Evolutionary conservation across 352 stramenopile species (phyloP), one percentile per base, ranked within the genome.

Genomic region (Globisporangium recalcitrans): DNA sequence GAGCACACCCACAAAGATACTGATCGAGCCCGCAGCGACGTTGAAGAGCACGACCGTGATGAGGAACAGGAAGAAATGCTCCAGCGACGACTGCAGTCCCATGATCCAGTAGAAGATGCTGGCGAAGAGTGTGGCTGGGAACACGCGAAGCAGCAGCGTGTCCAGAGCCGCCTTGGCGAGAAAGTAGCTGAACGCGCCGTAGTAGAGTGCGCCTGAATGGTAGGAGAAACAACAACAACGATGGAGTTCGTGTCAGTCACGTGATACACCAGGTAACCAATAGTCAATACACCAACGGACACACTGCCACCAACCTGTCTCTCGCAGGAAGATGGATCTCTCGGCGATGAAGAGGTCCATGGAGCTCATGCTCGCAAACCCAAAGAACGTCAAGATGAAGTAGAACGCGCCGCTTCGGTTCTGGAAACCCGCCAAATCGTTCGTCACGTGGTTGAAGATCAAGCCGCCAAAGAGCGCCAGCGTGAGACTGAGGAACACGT

Each of bases 81-180:
- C 60, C 8, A 79, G 60, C 26, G 71, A 75, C 4, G 79, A 60
- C 67, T 93, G 80, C 4, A 95, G 72, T 0, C 82, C 84, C 82
- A 95, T 95, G 64, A 95, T 77, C 74, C 82, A 90, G 72, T 95
- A 95, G 53, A 93, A 93, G 59, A 95, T 90, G 26, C 76, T 78
- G n/a, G 80, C 73, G 70, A 93, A 95, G 42, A 91, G 60, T 21
- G 82, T 77, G 19, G 83, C 80, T 1, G 86, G 86, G 22, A 95
- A 52, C 32, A 95, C 65, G 19, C 86, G 79, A 32, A 95, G 73
- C 40, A 91, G 69, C 27, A 91, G 56, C n/a, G 85, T 78, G 57
- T 93, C 86, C 22, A 92, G 65, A 32, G 74, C 73, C 19, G 80
- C 77, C 64, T 94, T 94, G 56, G 85, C 82, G 14, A 91, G 31